Evolutionary conservation across 352 stramenopile genomes (phyloP).

Genomic region (Phytopythium mirpurense): DNA sequence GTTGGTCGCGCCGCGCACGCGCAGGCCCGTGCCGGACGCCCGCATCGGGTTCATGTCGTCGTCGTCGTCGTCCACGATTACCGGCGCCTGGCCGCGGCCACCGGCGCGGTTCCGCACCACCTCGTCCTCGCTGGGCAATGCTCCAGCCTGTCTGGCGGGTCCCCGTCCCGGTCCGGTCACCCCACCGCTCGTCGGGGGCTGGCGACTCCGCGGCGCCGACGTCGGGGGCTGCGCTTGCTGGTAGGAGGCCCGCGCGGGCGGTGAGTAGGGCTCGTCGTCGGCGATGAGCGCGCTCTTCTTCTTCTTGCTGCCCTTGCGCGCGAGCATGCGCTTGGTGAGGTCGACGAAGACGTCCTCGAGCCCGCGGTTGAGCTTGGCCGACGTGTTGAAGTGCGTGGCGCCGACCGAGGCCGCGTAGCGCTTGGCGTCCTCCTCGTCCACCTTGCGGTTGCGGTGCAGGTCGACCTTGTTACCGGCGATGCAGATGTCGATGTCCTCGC

Average conservation of each 20-base stretch:
- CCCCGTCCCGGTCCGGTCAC: slow-evolving; percentile 1
- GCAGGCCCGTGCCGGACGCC: slow-evolving; percentile 30
- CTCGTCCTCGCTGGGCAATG: slow-evolving; percentile 6
- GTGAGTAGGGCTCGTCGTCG: slow-evolving; percentile 50
- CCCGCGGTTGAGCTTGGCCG: slow-evolving; percentile 89
- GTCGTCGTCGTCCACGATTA: slow-evolving; percentile 61
- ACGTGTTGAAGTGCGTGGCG: slow-evolving; percentile 88
- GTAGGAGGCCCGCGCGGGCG: slow-evolving; percentile 14
- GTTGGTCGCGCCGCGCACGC: slow-evolving; percentile 42
- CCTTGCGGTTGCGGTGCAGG: slow-evolving; percentile 85
- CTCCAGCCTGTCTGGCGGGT: neutral
- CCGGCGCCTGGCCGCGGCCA: slow-evolving; percentile 45
- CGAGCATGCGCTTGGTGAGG: slow-evolving; percentile 81
- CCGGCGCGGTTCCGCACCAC: slow-evolving; percentile 30
- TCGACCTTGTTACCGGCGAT: slow-evolving; percentile 94
- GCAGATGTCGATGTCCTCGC: slow-evolving; percentile 87
- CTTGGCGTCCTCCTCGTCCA: slow-evolving; percentile 79
- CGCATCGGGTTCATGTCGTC: slow-evolving; percentile 12
- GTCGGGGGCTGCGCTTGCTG: slow-evolving; percentile 11
- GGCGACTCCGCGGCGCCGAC: slow-evolving; percentile 8
- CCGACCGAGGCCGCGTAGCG: slow-evolving; percentile 85
- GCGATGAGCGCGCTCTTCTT: slow-evolving; percentile 77
- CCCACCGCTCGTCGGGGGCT: slow-evolving; percentile 1
- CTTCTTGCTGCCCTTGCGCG: slow-evolving; percentile 54
- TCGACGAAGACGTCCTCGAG: slow-evolving; percentile 91